Evolutionary conservation across 2,329 filamentous ascomycete species (phyloP), one percentile per base, ranked within the genome.

Genomic region (Colletotrichum sp.): DNA sequence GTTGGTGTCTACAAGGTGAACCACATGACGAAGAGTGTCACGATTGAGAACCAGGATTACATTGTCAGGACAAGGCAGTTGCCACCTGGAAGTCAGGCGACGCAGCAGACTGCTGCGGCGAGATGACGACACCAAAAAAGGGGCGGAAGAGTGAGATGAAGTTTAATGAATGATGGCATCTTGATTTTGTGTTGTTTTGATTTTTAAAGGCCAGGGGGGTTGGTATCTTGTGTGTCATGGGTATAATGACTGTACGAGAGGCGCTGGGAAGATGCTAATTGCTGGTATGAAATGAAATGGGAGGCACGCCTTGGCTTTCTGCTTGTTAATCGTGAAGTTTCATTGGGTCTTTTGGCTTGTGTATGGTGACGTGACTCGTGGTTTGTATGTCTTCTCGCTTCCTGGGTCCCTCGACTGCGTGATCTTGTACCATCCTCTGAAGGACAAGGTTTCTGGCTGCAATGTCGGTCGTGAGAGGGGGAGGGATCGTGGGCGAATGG

Each of bases 1-100:
- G 96, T 99, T 16, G 98, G 98, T 80, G 97, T 99, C 72, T 99
- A 99, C 89, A 99, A 99, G 89, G 97, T 99, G 84, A 99, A 98
- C 86, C 96, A 99, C 86, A 99, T 99, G 93, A 97, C 95, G 77
- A 97, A 96, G 91, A 96, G 94, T 85, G 95, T 97, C 26, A 96
- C 95, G 69, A 95, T 97, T 78, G 95, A 97, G 86, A 97, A 97
- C 86, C 89, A 89, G 79, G 94, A 97, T 86, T 97, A 93, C 82
- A 95, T 94, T 79, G 82, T 82, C 76, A 83, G 87, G 79, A 81
- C 79, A 69, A 83, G 82, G 62, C 84, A 83, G 79, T 80, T 80
- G 76, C 77, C 82, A 44, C 85, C 83, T 72, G 81, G 83, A 52
- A 79, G 79, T 72, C 75, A 77, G 72, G 74, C 70, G 24, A 77